Conservation (phyloP, 2,329 filamentous ascomycete genomes). For the Teratosphaeria gauchensis region DNA sequence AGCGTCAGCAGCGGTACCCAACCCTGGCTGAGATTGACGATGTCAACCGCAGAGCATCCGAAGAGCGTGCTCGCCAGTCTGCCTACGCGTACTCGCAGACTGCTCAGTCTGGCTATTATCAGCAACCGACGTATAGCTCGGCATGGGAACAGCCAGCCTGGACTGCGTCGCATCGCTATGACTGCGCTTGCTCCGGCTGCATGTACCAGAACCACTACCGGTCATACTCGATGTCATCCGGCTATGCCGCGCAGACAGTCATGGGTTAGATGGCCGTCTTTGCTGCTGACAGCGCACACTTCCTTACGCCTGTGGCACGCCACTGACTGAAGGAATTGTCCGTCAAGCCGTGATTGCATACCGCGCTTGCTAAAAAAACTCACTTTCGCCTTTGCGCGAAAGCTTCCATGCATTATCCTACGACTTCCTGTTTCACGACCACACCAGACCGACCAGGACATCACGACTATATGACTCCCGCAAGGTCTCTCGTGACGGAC, state of each 20-base stretch:
- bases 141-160: conserved; percentile 26
- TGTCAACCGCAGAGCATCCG: conserved; percentile 21
- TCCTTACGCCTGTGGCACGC: background rate
- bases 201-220: conserved; percentile 26
- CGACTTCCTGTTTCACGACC: background rate
- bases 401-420: background rate
- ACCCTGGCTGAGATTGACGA: conserved; percentile 25
- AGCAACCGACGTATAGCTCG: conserved; percentile 18
- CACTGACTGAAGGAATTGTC: background rate
- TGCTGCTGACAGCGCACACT: background rate
- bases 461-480: background rate
- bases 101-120: conserved; percentile 19
- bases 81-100: conserved; percentile 20
- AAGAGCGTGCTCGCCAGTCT: conserved; percentile 23
- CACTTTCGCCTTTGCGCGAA: background rate
- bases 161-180: conserved; percentile 24
- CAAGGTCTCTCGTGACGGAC: background rate
- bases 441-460: background rate
- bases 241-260: conserved; percentile 26
- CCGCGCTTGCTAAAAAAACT: background rate
- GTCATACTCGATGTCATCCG: conserved; percentile 22
- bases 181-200: conserved; percentile 26
- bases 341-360: background rate
- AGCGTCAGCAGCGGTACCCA: conserved; percentile 22
- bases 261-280: conserved; percentile 18